Evolutionary conservation across 441 rosid genomes (phyloP), one percentile per base, ranked within the genome.

Genomic region (Erodium texanum): DNA sequence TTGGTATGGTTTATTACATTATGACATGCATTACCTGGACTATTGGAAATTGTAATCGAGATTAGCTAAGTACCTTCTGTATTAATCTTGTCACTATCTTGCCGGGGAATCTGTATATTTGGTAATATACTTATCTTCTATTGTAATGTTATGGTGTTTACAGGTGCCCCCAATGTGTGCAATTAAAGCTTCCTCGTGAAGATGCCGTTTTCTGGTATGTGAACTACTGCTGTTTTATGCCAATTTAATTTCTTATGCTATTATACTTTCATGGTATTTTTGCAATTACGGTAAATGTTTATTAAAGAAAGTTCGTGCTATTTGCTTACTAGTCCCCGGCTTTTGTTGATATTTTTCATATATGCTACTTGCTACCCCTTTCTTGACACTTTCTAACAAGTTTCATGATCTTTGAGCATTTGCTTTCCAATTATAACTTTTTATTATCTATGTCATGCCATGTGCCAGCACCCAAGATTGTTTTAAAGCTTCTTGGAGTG

Each of bases 161-260:
- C 75, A 93, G 97, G 85, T 93, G 99, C 72, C 99, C 99, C 0
- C 91, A 89, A 76, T 93, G 99, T 48, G 18, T 89, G 66, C 92
- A 93, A 7, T 66, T 91, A 72, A 93, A 89, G 89, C 96, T 93
- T 87, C 90, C 95, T 72, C 96, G 97, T 71, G 93, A 91, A 83
- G 87, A 74, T 34, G 89, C 93, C 50, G 85, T 97, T 19, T 93
- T 93, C 90, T 93, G 99, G 96, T 93, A 67, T 20, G 73, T 77
- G 32, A 66, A 52, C 23, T 5, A 70, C 36, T 12, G 61, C 22
- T 75, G 52, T 38, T 20, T 18, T 10, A 0, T 52, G 9, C 22
- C 20, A 7, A 52, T 52, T 16, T 52, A 52, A 0, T 52, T 52
- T 16, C 16, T 50, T 2, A 15, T 50, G 56, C 56, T 19, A 50